Base-by-base conservation (phyloP, 2,329 filamentous ascomycete genomes). In the Didymella lethalis region DNA sequence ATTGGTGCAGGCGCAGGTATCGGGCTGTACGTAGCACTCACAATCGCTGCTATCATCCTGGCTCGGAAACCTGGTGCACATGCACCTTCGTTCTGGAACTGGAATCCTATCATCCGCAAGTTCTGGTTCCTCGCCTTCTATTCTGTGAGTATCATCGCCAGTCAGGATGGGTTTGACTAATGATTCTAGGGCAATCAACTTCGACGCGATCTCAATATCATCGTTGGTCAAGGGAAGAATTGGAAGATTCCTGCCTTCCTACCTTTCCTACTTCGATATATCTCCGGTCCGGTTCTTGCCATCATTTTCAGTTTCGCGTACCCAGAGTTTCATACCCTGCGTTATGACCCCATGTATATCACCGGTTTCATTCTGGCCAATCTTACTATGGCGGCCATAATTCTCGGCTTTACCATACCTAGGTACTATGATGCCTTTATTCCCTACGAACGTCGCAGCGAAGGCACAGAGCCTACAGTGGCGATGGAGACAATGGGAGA, bases 71-170 rank as follows among this genome's bases (percentile, higher is more conserved):
- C 84, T 0, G 73, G 78, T 45, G 67, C 72, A 1, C 64, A 64
- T 5, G 80, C 81, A 0, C 75, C 82, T 0, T 72, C 72, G 1
- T 79, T 82, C 62, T 85, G 80, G 72, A 73, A 72, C 3, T 66
- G 64, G 6, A 83, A 78, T 36, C 56, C 63, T 0, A 68, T 79
- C 25, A 34, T 78, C 0, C 70, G 73, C 36, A 78, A 77, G 1
- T 79, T 85, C 45, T 87, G 83, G 82, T 86, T 81, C 59, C 64
- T 86, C 18, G 78, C 79, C 1, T 84, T 85, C 61, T 87, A 86
- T 71, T 86, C 84, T n/a, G 84, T 85, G 78, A 73, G 82, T 47
- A 7, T 26, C 3, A 20, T 31, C 11, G 4, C 7, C 11, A 3
- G 14, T 2, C 1, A 11, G 28, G 4, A 12, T 34, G 6, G 11